These are phyloP conservation scores for Salisapilia sapeloensis DNA, from an alignment of 352 stramenopile species.

Conservation along the genomic window DNA sequence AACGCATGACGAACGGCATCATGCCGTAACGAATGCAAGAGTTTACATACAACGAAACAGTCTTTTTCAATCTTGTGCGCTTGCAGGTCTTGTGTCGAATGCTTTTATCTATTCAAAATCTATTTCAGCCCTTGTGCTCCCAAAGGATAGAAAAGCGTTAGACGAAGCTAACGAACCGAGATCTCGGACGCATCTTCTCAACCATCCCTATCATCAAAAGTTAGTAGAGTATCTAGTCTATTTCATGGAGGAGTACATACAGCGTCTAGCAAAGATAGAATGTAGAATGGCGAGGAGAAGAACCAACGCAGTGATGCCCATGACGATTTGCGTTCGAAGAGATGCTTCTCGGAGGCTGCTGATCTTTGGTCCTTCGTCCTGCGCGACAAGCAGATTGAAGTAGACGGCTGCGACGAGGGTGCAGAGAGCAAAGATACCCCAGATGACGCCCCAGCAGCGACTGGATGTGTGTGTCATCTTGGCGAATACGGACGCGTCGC, in stretches of 20 bases:
- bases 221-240: no score
- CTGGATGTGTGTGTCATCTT: conserved; percentile 84
- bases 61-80: no score
- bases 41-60: no score
- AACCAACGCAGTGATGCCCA: conserved; percentile 22
- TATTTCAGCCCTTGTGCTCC: no score
- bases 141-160: no score
- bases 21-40: conserved; percentile 32
- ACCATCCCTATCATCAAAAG: conserved; percentile 48
- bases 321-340: conserved; percentile 31
- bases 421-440: conserved; percentile 56
- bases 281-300: conserved; percentile 43
- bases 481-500: conserved; percentile 76
- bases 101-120: no score
- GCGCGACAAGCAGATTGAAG: conserved; percentile 61
- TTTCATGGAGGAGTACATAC: conserved; percentile 11
- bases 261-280: conserved; percentile 48
- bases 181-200: no score
- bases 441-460: conserved; percentile 83
- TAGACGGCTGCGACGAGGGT: conserved; percentile 68
- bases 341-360: conserved; percentile 32
- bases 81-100: no score
- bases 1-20: conserved; percentile 90
- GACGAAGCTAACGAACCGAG: no score
- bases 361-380: conserved; percentile 28